Percentiles rank a stretch among this genome's conserved stretches.
Conservation (phyloP, 2,329 filamentous ascomycete species). For the Penicillium concentricum region DNA sequence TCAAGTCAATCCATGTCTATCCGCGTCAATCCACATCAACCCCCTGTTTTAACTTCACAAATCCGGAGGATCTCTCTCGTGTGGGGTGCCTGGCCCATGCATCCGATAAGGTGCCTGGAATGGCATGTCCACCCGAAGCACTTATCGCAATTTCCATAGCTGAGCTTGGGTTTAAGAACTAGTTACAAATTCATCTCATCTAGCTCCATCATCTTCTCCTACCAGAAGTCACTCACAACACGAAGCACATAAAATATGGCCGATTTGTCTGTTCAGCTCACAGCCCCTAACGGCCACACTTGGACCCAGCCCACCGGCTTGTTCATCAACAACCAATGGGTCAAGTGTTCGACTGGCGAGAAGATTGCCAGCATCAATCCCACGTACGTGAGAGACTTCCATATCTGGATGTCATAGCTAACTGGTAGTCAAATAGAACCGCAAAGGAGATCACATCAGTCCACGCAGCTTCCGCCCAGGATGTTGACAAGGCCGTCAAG, state of each 20-base stretch:
- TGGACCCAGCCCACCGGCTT: conserved; percentile 43
- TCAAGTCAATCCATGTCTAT: background rate
- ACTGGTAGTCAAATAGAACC: conserved; percentile 13
- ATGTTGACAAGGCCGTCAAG: conserved; percentile 36
- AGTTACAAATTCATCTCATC: background rate
- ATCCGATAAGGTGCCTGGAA: background rate
- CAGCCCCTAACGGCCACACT: conserved; percentile 39
- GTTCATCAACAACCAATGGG: conserved; percentile 49
- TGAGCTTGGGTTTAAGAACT: background rate
- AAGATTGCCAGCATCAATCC: conserved; percentile 40
- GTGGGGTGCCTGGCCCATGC: background rate
- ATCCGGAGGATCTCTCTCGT: background rate
- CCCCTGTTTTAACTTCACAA: background rate
- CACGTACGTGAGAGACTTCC: conserved; percentile 16
- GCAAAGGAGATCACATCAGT: conserved; percentile 32
- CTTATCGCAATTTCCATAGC: background rate
- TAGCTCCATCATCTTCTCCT: conserved; percentile 6
- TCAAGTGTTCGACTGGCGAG: conserved; percentile 37
- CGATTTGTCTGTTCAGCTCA: conserved; percentile 35
- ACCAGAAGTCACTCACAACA: background rate
- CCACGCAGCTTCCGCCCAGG: conserved; percentile 32
- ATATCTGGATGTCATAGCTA: background rate
- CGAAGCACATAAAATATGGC: conserved; percentile 12
- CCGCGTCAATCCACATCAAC: background rate
- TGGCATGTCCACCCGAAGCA: conserved; percentile 9